Evolutionary conservation across 306 rosid species (phyloP).

Genomic region (Quillaja saponaria): DNA sequence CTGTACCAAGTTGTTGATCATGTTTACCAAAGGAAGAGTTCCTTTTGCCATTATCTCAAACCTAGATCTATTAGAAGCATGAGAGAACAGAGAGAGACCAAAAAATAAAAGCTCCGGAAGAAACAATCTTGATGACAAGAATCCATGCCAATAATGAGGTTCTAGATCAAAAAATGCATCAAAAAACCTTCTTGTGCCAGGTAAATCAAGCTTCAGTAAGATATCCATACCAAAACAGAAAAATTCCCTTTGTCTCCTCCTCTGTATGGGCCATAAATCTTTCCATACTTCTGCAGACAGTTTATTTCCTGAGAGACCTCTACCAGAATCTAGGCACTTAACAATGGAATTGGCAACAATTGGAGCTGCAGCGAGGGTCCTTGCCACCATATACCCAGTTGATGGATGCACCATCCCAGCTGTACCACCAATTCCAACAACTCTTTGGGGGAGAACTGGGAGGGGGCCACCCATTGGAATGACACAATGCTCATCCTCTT

Average conservation of each 20-base stretch:
- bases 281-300: constrained; percentile 79
- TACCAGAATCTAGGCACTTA: constrained; percentile 61
- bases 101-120: constrained; percentile 81
- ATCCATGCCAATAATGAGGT: constrained; percentile 97
- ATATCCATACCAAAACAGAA: constrained; percentile 98
- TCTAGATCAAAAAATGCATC: constrained; percentile 91
- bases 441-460: constrained; percentile 92
- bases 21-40: constrained; percentile 85
- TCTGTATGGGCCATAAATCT: constrained; percentile 86
- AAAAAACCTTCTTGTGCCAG: constrained; percentile 80
- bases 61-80: constrained; percentile 85
- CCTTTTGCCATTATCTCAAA: constrained; percentile 96
- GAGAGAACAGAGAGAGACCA: constrained; percentile 86
- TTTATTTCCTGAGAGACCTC: constrained; percentile 53
- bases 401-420: constrained; percentile 99
- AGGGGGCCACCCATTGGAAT: constrained; percentile 99
- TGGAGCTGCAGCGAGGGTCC: constrained; percentile 96
- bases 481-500: constrained; percentile 93
- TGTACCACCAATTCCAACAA: constrained; percentile 95
- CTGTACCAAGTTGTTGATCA: constrained; percentile 83
- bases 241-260: constrained; percentile 95
- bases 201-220: constrained; percentile 89
- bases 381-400: constrained; percentile 97
- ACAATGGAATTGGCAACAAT: constrained; percentile 84
- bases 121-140: constrained; percentile 87